Percentiles rank a stretch among this genome's conserved stretches.
These are phyloP conservation scores for Trichoderma sp. DNA, from an alignment of 2,329 filamentous ascomycete species.

Conservation along the genomic window DNA sequence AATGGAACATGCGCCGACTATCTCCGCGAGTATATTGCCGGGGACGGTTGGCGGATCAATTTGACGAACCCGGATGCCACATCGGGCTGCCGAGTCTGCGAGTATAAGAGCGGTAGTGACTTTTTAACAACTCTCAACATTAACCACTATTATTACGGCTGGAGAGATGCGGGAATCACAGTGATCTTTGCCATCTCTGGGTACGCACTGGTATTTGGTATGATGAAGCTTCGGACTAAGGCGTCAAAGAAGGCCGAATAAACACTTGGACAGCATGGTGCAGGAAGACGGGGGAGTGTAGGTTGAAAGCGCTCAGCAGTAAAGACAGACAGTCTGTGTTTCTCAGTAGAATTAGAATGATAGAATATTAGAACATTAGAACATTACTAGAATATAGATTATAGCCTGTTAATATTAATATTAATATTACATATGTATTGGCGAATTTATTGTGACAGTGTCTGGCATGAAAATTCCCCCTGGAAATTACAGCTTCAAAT, in stretches of 20 bases:
- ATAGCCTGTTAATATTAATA: not conserved
- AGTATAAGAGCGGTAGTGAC: conserved; percentile 60
- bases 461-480: no score
- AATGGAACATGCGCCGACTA: conserved; percentile 60
- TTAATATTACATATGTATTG: not conserved
- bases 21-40: conserved; percentile 51
- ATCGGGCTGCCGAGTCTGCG: conserved; percentile 59
- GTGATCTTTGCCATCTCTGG: conserved; percentile 57
- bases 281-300: not conserved
- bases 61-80: conserved; percentile 63
- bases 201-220: conserved; percentile 49
- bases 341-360: not conserved
- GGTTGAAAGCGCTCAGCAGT: not conserved
- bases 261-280: not conserved
- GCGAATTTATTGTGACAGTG: no score
- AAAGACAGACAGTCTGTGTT: not conserved
- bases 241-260: conserved; percentile 50
- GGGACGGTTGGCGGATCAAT: conserved; percentile 49
- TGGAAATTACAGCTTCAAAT: not conserved
- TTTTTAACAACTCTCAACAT: conserved; percentile 63
- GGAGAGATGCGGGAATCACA: conserved; percentile 65
- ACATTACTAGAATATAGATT: not conserved
- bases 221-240: conserved; percentile 54
- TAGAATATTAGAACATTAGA: not conserved
- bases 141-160: conserved; percentile 62